Evolutionary conservation across 2,329 filamentous ascomycete genomes (phyloP), one percentile per base, ranked within the genome.

Genomic region (Exophiala mesophila): DNA sequence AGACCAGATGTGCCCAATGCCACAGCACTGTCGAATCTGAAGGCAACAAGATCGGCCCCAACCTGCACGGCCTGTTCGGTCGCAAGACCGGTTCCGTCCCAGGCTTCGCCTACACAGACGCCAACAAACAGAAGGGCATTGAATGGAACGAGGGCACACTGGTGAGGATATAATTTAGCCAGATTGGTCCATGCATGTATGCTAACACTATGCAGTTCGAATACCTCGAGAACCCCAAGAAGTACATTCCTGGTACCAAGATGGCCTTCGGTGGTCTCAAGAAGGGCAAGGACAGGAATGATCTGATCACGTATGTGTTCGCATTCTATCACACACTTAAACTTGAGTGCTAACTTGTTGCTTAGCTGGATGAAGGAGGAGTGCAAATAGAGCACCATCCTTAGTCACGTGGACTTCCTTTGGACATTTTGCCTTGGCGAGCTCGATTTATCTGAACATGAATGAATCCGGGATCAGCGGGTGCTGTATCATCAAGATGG

Each of bases 151-250:
- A 95, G 66, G 69, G 81, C 55, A 85, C 86, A 70, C 80, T 98
- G 61, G 85, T 90, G 78, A 46, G 78, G 66, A 10, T 28, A n/a
- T 23, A 10, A 10, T 17, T 8, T 12, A 38, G 10, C 3, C 13
- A 32, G 35, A 19, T 43, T 38, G 31, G 12, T 18, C n/a, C 15
- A n/a, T 6, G 10, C 12, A 34, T 35, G 15, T 17, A 13, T 43
- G 24, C 36, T 34, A 18, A 35, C 36, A 28, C 17, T 20, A 13
- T 54, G 36, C 60, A 89, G 86, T 97, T 95, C 74, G 79, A 83
- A 58, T 98, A 98, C 83, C 89, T 98, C 64, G 92, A 98, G 82
- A 97, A 97, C 85, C 92, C 92, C 75, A 98, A 98, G 85, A 97
- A 97, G 81, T 98, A 89, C 82, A 96, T 98, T 57, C 92, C 92